These are phyloP conservation scores for Solanum arcanum DNA, from an alignment of 257 asterid species.

Conservation along the genomic window DNA sequence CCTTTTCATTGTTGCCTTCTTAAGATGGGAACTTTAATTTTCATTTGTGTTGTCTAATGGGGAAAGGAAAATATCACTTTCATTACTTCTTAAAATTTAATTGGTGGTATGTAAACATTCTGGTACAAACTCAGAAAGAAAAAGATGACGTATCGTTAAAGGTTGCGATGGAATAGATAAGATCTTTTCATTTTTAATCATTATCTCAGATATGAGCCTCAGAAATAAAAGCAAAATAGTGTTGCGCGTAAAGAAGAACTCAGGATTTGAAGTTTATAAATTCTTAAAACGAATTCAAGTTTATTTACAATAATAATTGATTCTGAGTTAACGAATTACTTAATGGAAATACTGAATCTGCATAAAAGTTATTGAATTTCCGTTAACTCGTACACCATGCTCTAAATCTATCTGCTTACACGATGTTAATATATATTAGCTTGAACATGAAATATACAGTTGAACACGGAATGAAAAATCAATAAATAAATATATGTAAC, in stretches of 20 bases:
- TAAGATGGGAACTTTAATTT: not conserved
- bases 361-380: not conserved
- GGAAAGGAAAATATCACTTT: not conserved
- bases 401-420: not conserved
- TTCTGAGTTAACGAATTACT: not conserved
- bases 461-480: not conserved
- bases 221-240: not conserved
- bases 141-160: not conserved
- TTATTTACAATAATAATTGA: not conserved
- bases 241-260: rapidly evolving
- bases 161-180: not conserved
- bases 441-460: not conserved
- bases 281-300: not conserved
- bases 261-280: not conserved
- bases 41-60: not conserved
- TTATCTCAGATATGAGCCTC: not conserved
- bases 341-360: not conserved
- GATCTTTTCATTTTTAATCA: not conserved
- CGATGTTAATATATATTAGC: not conserved
- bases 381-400: not conserved
- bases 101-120: not conserved
- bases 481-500: not conserved
- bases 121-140: not conserved
- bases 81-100: not conserved
- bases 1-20: not conserved